Base-by-base conservation (phyloP, 345 rosid species). In the Noccaea bulbosa region DNA sequence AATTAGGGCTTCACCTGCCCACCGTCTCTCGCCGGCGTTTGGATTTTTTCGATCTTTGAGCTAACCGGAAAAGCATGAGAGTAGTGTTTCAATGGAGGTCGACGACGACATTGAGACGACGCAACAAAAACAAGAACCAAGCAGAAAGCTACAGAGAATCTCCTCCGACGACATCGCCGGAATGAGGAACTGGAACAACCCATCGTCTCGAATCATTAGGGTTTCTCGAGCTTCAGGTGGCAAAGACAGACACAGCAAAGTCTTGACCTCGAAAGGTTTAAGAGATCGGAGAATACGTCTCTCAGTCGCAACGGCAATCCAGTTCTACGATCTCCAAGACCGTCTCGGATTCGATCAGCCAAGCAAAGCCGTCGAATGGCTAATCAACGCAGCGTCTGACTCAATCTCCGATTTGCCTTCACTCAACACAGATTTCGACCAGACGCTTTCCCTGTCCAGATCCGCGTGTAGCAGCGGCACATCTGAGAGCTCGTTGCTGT, bases 171-270 rank as follows among this genome's bases (percentile, higher is more conserved):
- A 84, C 78, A 74, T 40, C 7, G 15, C 22, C 7, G 64, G 37
- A 6, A 47, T 56, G 80, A 79, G 65, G 35, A 77, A 86, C 0
- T 83, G 88, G 57, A 87, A 87, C 93, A 89, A 64, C 54, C 86
- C 85, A 15, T 83, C 91, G 0, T 93, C 98, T 1, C 67, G 98
- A 46, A 93, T 93, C 69, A 83, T 91, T 77, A 87, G 97, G 93
- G 98, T 91, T 82, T 89, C 98, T 0, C 77, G 93, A 67, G 94
- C 97, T 41, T 86, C 98, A 0, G 96, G 98, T 20, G 98, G 97
- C 2, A 93, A 93, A 81, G 98, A 93, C 73, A 77, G 98, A 69
- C 98, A 93, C 76, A 93, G 98, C 79, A 93, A 93, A 81, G 98
- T 93, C 4, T 86, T 83, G 84, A 93, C 98, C 6, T 91, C 97